Evolutionary conservation across 1,284 basidiomycete genomes (phyloP).

Genomic region (Phylloporus sp.): DNA sequence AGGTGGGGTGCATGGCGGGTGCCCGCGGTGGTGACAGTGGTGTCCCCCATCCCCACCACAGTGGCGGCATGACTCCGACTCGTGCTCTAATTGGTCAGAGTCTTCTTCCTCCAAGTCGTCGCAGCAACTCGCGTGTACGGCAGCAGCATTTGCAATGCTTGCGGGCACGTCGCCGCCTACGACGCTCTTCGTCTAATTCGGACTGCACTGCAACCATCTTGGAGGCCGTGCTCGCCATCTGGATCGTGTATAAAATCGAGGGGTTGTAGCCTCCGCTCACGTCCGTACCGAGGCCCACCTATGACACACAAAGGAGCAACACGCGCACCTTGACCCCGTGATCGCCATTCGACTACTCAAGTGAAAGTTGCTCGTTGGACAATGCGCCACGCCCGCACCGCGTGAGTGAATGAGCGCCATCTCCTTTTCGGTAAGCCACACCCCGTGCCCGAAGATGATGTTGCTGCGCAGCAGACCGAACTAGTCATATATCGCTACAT

Average conservation of each 20-base stretch:
- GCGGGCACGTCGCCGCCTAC: not conserved
- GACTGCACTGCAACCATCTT: constrained; percentile 65
- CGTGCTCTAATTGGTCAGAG: too few species aligned
- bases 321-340: constrained; percentile 74
- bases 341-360: constrained; percentile 86
- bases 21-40: too few species aligned
- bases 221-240: constrained; percentile 81
- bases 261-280: constrained; percentile 85
- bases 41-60: too few species aligned
- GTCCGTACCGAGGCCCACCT: constrained; percentile 90
- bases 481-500: constrained; percentile 81
- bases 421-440: constrained; percentile 78
- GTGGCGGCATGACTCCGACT: not conserved
- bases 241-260: constrained; percentile 81
- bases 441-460: constrained; percentile 88
- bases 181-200: constrained; percentile 20
- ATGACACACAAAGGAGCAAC: not conserved
- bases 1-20: too few species aligned
- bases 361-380: constrained; percentile 92
- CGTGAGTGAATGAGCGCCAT: constrained; percentile 68
- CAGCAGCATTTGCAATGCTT: not conserved
- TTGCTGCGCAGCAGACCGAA: constrained; percentile 77
- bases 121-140: not conserved
- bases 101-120: not conserved
- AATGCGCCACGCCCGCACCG: constrained; percentile 85